phyloP scores from a whole-genome alignment of 805 yeast species.

The Wickerhamiella sergipiensis region DNA sequence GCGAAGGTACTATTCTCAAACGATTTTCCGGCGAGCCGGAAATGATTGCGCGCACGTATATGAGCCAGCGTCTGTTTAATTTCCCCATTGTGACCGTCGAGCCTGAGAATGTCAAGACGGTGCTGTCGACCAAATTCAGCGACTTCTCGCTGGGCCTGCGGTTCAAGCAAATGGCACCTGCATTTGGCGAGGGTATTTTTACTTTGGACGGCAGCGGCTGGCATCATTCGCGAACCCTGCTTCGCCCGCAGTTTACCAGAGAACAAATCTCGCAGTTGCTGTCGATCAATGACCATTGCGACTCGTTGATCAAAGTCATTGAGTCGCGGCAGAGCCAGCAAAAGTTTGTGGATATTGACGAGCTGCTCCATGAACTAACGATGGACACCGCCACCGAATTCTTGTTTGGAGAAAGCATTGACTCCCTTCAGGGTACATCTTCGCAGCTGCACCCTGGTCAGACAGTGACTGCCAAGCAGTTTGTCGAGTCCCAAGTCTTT shows the following conservation, averaged over 20 bases:
- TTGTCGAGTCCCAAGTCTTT: conserved; percentile 15
- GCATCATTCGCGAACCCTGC: conserved; percentile 21
- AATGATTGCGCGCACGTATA: conserved; percentile 17
- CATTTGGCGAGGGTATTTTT: conserved; percentile 22
- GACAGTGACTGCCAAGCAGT: conserved; percentile 10
- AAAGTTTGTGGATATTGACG: conserved; percentile 16
- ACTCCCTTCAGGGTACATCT: conserved; percentile 12
- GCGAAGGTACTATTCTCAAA: background rate
- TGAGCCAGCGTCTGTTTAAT: conserved; percentile 17
- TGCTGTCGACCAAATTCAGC: conserved; percentile 19
- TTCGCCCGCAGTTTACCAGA: conserved; percentile 21
- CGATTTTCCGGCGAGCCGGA: conserved; percentile 1
- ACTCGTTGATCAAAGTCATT: conserved; percentile 11
- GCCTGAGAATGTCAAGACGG: conserved; percentile 19
- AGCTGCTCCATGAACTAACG: conserved; percentile 14
- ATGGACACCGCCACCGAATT: conserved; percentile 21
- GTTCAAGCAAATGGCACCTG: conserved; percentile 11
- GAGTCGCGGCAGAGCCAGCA: conserved; percentile 5
- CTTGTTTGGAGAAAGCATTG: conserved; percentile 18
- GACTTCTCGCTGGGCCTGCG: conserved; percentile 21
- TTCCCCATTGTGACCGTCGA: conserved; percentile 18
- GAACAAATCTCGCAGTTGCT: conserved; percentile 9
- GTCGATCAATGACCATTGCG: conserved; percentile 15
- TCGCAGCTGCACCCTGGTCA: conserved; percentile 5
- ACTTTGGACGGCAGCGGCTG: conserved; percentile 22